phyloP scores from a whole-genome alignment of 2,329 filamentous ascomycete genomes.

The Paraconiothyrium brasiliense region DNA sequence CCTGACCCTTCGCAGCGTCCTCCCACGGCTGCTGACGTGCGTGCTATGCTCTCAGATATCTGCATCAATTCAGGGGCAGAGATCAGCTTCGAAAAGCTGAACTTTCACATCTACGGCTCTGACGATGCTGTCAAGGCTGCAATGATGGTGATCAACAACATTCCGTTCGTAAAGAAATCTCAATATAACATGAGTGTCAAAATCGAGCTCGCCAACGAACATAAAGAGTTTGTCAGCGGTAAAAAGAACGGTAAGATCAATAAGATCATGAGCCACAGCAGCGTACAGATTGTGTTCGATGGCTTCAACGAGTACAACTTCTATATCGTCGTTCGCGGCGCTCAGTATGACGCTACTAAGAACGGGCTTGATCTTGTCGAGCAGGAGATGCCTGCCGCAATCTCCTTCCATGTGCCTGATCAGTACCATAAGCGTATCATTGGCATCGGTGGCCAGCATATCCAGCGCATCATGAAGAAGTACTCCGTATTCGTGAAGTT shows the following conservation, averaged over 20 bases:
- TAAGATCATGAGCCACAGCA: conserved; percentile 99
- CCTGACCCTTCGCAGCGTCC: conserved; percentile 71
- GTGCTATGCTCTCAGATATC: conserved; percentile 92
- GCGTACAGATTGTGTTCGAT: conserved; percentile 98
- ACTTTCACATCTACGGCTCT: conserved; percentile 92
- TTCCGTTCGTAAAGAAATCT: conserved; percentile 85
- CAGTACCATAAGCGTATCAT: conserved; percentile 99
- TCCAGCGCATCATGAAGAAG: conserved; percentile 99
- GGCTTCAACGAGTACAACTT: conserved; percentile 99
- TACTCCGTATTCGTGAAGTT: conserved; percentile 99
- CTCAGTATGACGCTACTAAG: conserved; percentile 92
- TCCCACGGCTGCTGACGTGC: conserved; percentile 74
- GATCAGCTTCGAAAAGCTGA: conserved; percentile 91
- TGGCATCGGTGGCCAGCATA: conserved; percentile 96
- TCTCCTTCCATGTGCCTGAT: conserved; percentile 98
- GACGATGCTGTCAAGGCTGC: conserved; percentile 96
- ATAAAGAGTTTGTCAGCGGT: conserved; percentile 98
- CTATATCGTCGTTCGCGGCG: conserved; percentile 96
- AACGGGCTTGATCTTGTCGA: conserved; percentile 92
- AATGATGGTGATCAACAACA: conserved; percentile 91
- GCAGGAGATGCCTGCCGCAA: conserved; percentile 98
- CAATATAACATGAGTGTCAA: conserved; percentile 96
- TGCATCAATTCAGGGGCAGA: conserved; percentile 97
- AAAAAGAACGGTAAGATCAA: conserved; percentile 99
- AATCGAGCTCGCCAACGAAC: conserved; percentile 98